Conservation (phyloP, 257 asterid genomes). For the Apocynum venetum region DNA sequence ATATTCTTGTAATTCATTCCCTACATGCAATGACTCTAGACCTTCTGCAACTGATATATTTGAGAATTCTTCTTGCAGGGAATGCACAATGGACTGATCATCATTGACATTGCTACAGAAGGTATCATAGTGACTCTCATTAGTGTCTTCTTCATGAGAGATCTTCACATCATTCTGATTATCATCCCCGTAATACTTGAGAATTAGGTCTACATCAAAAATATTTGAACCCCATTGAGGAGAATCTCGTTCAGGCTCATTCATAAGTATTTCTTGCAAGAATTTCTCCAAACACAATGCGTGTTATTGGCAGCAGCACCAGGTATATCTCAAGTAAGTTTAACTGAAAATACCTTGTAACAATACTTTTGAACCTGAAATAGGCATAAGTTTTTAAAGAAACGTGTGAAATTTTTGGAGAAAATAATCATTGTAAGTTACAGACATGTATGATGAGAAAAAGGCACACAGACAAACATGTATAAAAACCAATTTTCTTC, state of each 20-base stretch:
- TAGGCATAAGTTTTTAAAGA: constrained; percentile 1
- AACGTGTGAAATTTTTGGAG: background rate
- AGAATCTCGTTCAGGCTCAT: constrained; percentile 66
- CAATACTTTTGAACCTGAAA: constrained; percentile 11
- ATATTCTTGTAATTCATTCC: constrained; percentile 36
- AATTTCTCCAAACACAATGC: constrained; percentile 8
- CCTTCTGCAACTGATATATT: constrained; percentile 54
- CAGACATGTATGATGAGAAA: background rate
- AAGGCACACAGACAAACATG: background rate
- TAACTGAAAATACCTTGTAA: background rate
- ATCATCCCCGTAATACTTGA: constrained; percentile 71
- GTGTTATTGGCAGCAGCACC: constrained; percentile 24
- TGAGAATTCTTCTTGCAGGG: constrained; percentile 59
- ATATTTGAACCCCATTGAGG: constrained; percentile 48
- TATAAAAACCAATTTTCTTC: too few species aligned
- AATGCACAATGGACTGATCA: constrained; percentile 57
- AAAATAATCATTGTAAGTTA: background rate
- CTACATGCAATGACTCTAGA: constrained; percentile 44
- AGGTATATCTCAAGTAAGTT: constrained; percentile 8
- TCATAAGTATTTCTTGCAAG: constrained; percentile 38
- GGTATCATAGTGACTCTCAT: constrained; percentile 35
- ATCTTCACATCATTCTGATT: constrained; percentile 64
- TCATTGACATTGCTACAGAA: constrained; percentile 31
- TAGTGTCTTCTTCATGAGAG: constrained; percentile 55
- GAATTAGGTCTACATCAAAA: constrained; percentile 55